Base-by-base conservation (phyloP, 371 early-diverging fungal genomes). In the Syncephalis fuscata region DNA sequence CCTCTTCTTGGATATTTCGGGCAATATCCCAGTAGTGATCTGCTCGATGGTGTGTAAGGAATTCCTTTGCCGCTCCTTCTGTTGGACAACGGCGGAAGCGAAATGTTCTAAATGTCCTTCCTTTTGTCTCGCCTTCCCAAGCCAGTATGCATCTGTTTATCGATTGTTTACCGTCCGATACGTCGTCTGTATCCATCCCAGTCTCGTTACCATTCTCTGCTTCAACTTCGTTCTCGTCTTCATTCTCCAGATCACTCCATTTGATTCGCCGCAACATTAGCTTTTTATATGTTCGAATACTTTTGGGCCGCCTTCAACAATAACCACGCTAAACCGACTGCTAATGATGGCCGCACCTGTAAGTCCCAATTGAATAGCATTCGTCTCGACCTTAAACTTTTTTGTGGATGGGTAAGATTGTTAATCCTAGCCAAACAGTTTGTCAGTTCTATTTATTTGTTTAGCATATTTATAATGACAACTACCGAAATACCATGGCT, bases 261-360 rank as follows among this genome's bases (percentile, higher is more conserved):
- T 92, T 79, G 53, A 97, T 94, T 24, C 98, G 76, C 23, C 86
- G 65, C n/a, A 92, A 64, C 94, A 97, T 88, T 19, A 97, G 67
- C 56, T 90, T 88, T 59, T 91, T 94, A 71, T 90, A 97, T 17
- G 79, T 75, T 50, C 82, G 82, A 55, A 94, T 74, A 11, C 76
- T 74, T 58, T 92, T 87, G 4, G 81, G 84, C 93, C 86, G 0
- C 96, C 98, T 65, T 97, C 98, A 1, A 89, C 95, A 43, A 92
- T 66, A 1, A 97, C 88, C 40, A 94, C 50, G 50, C 73, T 76
- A 54, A 78, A 73, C 9, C 73, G 76, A 0, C 77, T 73, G 57
- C 83, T 67, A 17, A 83, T 59, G 48, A 93, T 66, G 10, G 76
- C 86, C 7, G 73, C 65, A 0, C 96, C 98, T 0, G 88, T 85